Base-by-base conservation (phyloP, 2,329 filamentous ascomycete species). In the Neodidymelliopsis sp. region DNA sequence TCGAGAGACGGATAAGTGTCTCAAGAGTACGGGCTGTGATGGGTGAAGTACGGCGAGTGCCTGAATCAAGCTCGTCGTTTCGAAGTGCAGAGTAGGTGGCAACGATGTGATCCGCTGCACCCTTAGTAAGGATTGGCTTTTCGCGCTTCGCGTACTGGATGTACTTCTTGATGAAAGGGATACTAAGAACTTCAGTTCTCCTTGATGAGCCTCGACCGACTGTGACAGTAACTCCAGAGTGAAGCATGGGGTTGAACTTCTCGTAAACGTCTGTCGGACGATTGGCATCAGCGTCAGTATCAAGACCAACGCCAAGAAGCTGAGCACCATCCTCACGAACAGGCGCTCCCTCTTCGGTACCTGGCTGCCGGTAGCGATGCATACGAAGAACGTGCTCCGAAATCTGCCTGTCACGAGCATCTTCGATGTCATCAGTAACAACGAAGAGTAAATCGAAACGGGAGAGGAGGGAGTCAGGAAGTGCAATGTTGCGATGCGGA, bases 131-230 rank as follows among this genome's bases (percentile, higher is more conserved):
- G 29, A 96, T 79, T 0, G 94, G 94, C 81, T 91, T 95, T 68
- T 94, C 82, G 25, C 84, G 89, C 78, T 99, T 99, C 57, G 94
- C 91, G 73, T 99, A 99, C 70, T 99, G 94, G 34, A 99, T 95
- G 74, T 97, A 99, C 76, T 99, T 99, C 79, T 99, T 99, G 80
- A 99, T 91, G 75, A 99, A 99, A 0, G 92, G 90, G 53, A 99
- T 97, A 75, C 90, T 96, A 43, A 99, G 79, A 11, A 99, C 90
- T 71, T 97, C 91, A 4, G 89, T 84, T 57, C 88, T 88, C 72
- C 89, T 89, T 61, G 84, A 85, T 19, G 87, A 77, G 9, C 90
- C 89, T 28, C 90, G 84, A 8, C 89, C 88, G 10, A 86, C 81
- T 4, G 87, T 90, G 12, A 90, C 75, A 6, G 86, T 90, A 35